phyloP scores from a whole-genome alignment of 2,329 filamentous ascomycete genomes.

The Calonectria pauciramosa region DNA sequence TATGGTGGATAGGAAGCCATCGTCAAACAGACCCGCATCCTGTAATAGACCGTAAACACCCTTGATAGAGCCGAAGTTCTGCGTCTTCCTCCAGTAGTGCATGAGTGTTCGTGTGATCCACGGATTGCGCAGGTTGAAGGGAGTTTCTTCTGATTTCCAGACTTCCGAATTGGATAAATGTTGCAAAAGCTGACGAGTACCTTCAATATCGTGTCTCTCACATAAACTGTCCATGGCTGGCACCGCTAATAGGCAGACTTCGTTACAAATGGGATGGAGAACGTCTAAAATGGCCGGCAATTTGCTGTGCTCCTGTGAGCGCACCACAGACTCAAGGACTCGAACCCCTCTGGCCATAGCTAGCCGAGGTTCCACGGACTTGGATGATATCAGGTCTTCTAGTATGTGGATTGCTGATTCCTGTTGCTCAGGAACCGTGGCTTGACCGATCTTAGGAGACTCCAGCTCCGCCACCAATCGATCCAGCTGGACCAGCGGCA shows the following conservation, averaged over 20 bases:
- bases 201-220: constrained; percentile 30
- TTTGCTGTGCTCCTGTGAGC: constrained; percentile 33
- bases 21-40: constrained; percentile 45
- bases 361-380: constrained; percentile 25
- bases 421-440: constrained; percentile 13
- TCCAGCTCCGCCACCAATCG: constrained; percentile 31
- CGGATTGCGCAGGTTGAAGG: constrained; percentile 26
- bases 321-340: constrained; percentile 42
- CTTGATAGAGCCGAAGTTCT: constrained; percentile 40
- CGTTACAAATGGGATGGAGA: constrained; percentile 38
- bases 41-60: constrained; percentile 46
- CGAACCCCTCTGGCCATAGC: constrained; percentile 36
- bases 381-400: constrained; percentile 30
- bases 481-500: constrained; percentile 22
- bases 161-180: constrained; percentile 28
- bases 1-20: constrained; percentile 28
- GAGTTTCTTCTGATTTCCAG: not conserved
- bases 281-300: constrained; percentile 38
- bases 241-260: constrained; percentile 40
- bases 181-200: constrained; percentile 30
- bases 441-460: not conserved
- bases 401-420: constrained; percentile 36
- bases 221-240: constrained; percentile 41
- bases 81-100: constrained; percentile 45
- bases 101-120: constrained; percentile 42